phyloP scores from a whole-genome alignment of 441 rosid genomes.

The Metrosideros polymorpha region DNA sequence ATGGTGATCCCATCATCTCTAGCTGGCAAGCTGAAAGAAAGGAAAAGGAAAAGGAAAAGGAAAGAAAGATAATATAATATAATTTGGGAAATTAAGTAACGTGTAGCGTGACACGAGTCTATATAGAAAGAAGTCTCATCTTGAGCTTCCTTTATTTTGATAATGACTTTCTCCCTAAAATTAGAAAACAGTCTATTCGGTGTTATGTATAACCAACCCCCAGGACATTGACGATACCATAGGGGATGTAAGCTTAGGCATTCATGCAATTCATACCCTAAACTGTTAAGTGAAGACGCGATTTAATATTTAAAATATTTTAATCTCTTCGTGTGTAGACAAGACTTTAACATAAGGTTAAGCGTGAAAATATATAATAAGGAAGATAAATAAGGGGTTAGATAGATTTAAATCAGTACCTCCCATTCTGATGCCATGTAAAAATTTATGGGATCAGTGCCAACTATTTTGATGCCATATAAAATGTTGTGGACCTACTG shows the following conservation, averaged over 20 bases:
- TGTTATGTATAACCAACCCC: background rate
- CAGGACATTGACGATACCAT: background rate
- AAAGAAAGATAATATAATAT: background rate
- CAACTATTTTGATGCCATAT: background rate
- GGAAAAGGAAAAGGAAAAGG: background rate
- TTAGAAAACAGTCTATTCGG: background rate
- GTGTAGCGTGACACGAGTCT: background rate
- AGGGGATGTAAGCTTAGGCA: background rate
- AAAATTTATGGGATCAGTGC: too few species aligned
- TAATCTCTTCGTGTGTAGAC: too few species aligned
- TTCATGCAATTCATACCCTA: background rate
- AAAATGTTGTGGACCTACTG: background rate
- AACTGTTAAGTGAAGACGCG: fast-evolving
- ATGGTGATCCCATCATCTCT: background rate
- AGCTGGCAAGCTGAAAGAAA: background rate
- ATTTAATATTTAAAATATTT: background rate
- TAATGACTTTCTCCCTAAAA: background rate
- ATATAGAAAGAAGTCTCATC: background rate
- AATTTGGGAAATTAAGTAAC: background rate
- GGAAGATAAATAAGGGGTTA: background rate
- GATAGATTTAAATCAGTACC: background rate
- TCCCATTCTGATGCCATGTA: background rate
- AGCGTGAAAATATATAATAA: background rate
- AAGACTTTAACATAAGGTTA: background rate
- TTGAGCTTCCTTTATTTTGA: background rate